Evolutionary conservation across 2,329 filamentous ascomycete species (phyloP).

Genomic region (Xylariaceae sp.): DNA sequence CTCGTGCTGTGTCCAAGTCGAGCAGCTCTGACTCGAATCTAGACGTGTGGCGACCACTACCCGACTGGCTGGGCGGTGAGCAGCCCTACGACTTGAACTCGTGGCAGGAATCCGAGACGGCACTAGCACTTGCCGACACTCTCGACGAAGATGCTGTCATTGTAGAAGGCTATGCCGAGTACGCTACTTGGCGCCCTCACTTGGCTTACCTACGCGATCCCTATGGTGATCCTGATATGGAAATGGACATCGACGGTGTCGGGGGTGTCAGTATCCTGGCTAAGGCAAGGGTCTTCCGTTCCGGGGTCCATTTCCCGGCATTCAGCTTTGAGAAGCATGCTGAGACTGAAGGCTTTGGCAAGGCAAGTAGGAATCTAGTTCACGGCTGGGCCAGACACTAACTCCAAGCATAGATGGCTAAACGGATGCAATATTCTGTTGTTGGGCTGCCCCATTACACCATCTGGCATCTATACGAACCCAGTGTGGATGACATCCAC

Average conservation of each 20-base stretch:
- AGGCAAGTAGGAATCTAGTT: slow-evolving; percentile 49
- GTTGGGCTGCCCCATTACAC: slow-evolving; percentile 95
- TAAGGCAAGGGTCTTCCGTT: slow-evolving; percentile 90
- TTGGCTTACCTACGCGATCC: slow-evolving; percentile 93
- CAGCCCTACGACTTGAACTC: slow-evolving; percentile 98
- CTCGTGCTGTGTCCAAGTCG: slow-evolving; percentile 1
- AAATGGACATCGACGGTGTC: slow-evolving; percentile 98
- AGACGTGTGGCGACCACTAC: slow-evolving; percentile 98
- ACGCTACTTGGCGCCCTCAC: slow-evolving; percentile 96
- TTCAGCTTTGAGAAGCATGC: slow-evolving; percentile 99
- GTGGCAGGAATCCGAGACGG: slow-evolving; percentile 98
- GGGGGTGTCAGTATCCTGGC: slow-evolving; percentile 95
- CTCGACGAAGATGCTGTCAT: slow-evolving; percentile 97
- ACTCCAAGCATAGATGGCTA: slow-evolving; percentile 67
- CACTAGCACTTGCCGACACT: slow-evolving; percentile 84
- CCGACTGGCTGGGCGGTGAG: slow-evolving; percentile 96
- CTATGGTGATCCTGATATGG: slow-evolving; percentile 96
- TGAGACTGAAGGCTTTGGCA: slow-evolving; percentile 96
- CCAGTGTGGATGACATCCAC: slow-evolving; percentile 92
- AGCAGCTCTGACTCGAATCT: slow-evolving; percentile 1
- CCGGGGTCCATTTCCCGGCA: slow-evolving; percentile 92
- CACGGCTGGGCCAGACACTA: slow-evolving; percentile 5
- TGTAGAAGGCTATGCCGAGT: slow-evolving; percentile 97
- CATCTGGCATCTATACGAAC: slow-evolving; percentile 99
- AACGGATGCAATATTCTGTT: slow-evolving; percentile 90